Base-by-base conservation (phyloP, 495 filamentous ascomycete genomes). In the Penicillium waksmanii region DNA sequence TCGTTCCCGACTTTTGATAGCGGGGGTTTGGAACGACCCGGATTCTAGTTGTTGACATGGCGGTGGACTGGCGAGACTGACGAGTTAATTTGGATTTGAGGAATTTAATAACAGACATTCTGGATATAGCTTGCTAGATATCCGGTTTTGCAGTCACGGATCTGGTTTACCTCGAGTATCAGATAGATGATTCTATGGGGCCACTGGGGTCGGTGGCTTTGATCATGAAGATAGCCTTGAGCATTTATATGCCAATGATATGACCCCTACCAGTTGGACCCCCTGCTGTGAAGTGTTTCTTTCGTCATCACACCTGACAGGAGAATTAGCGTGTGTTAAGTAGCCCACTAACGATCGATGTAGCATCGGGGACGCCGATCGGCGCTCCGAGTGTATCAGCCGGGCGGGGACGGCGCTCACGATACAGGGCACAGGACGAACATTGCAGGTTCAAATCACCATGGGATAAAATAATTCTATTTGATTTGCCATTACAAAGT, bases 1-100 rank as follows among this genome's bases (percentile, higher is more conserved):
- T 92, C 56, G 80, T 81, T 25, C 90, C 90, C 56, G 85, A 82
- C 58, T 73, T 80, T 62, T 85, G 66, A 71, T 89, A 91, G 56
- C 84, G 85, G 18, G 75, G 69, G 74, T 93, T 92, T 55, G 73
- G 75, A 44, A 79, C 71, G 63, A 88, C 58, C 7, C 66, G 67
- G 55, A 81, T 59, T 69, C 81, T 76, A 53, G 69, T 48, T 12
- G 73, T 59, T 25, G 64, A 31, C 78, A 81, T 79, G 60, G 38
- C 71, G 64, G 55, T 40, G 9, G 51, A 34, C 43, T 44, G 13
- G 42, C 42, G 42, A 44, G 42, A 19, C 5, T 64, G 62, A 54
- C 56, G 61, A 12, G 23, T 33, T 18, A 57, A 31, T 48, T 60
- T 68, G 10, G 56, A 56, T 54, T 53, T 63, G 35, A 63, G 51